phyloP scores from a whole-genome alignment of 2,329 filamentous ascomycete species.

The Aspergillus clavatus region DNA sequence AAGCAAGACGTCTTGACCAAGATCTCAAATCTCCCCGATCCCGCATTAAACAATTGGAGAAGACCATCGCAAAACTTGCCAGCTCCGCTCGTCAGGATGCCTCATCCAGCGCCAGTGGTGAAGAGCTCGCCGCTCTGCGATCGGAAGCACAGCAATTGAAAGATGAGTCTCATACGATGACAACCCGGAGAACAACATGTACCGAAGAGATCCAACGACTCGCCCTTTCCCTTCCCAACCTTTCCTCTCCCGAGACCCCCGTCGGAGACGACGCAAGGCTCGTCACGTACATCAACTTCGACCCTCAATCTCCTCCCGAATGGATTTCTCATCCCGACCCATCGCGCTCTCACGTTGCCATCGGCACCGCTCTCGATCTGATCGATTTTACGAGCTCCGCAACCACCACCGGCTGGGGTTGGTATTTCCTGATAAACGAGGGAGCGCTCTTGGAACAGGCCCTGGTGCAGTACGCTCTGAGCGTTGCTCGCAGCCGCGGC shows the following conservation, averaged over 20 bases:
- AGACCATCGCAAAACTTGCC: conserved; percentile 35
- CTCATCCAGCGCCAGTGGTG: conserved; percentile 1
- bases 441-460: conserved; percentile 93
- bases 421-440: conserved; percentile 94
- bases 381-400: conserved; percentile 81
- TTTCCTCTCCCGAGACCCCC: conserved; percentile 73
- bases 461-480: conserved; percentile 77
- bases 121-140: conserved; percentile 27
- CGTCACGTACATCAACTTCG: conserved; percentile 73
- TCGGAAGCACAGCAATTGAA: conserved; percentile 38
- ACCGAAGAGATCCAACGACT: conserved; percentile 65
- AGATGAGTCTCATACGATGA: conserved; percentile 31
- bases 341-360: conserved; percentile 71
- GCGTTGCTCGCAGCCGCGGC: conserved; percentile 64
- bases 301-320: conserved; percentile 44
- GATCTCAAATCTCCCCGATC: conserved; percentile 39
- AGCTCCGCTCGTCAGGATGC: conserved; percentile 20
- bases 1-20: conserved; percentile 36
- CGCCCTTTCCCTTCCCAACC: conserved; percentile 76
- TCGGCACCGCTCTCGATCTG: conserved; percentile 80
- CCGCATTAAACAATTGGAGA: conserved; percentile 42
- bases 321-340: conserved; percentile 25
- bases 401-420: conserved; percentile 88
- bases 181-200: conserved; percentile 28
- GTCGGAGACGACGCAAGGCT: conserved; percentile 61